A percentile compares a stretch with the other conserved stretches of the same genome.
phyloP scores from a whole-genome alignment of 176 grass and related monocot genomes.

The Cocos nucifera region DNA sequence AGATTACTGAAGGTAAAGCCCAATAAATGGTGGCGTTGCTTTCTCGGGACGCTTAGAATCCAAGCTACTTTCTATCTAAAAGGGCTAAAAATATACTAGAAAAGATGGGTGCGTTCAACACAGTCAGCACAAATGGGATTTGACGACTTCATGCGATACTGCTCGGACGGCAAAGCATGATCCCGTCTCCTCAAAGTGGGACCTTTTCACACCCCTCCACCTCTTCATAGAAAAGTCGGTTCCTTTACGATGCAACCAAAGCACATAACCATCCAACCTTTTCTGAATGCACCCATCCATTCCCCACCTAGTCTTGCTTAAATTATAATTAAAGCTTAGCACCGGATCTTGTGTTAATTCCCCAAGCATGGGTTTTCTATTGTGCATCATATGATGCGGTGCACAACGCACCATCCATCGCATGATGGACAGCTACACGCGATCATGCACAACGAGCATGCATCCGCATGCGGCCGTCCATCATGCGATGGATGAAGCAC shows the following conservation, averaged over 20 bases:
- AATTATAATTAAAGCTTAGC: slow-evolving; percentile 6
- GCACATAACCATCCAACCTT: slow-evolving; percentile 12
- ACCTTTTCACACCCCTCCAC: neutral
- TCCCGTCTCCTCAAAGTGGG: slow-evolving; percentile 3
- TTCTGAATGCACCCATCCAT: slow-evolving; percentile 27
- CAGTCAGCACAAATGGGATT: neutral
- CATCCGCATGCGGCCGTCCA: no score
- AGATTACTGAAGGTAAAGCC: no score
- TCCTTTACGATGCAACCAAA: slow-evolving; percentile 27
- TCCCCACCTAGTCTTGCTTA: slow-evolving; percentile 26
- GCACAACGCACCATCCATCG: no score
- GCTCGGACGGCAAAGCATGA: neutral
- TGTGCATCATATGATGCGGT: no score
- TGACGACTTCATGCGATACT: neutral
- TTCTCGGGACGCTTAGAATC: neutral
- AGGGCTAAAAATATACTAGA: neutral
- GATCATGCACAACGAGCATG: no score
- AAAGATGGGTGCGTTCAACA: slow-evolving; percentile 15
- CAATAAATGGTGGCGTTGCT: no score
- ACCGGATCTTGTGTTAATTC: slow-evolving; percentile 8
- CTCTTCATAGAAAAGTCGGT: slow-evolving; percentile 21
- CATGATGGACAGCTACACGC: no score
- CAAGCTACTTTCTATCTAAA: neutral
- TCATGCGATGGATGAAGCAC: no score
- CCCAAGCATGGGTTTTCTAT: no score